Evolutionary conservation across 2,329 filamentous ascomycete genomes (phyloP).

Genomic region (Monilinia aucupariae): DNA sequence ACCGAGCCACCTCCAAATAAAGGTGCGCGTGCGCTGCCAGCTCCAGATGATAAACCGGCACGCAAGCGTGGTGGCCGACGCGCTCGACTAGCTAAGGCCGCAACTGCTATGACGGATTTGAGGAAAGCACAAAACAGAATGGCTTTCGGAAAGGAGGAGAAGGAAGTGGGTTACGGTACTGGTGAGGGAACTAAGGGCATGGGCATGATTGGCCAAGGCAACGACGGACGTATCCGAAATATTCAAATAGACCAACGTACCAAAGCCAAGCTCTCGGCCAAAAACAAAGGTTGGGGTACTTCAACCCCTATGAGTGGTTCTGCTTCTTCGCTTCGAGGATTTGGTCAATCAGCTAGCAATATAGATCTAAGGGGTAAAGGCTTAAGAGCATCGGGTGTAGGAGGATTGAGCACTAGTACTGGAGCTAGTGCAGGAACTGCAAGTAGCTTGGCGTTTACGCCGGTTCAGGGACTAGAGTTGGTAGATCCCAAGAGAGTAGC

Average conservation of each 20-base stretch:
- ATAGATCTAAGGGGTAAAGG: constrained; percentile 66
- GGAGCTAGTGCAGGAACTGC: constrained; percentile 65
- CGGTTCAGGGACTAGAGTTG: constrained; percentile 88
- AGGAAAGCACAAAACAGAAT: constrained; percentile 94
- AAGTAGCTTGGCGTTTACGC: constrained; percentile 86
- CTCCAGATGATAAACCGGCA: constrained; percentile 90
- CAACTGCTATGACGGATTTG: constrained; percentile 92
- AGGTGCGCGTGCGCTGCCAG: constrained; percentile 77
- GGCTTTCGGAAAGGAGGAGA: constrained; percentile 93
- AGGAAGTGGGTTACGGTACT: constrained; percentile 83
- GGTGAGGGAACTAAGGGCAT: constrained; percentile 81
- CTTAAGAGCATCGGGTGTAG: constrained; percentile 78
- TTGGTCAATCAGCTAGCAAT: constrained; percentile 58
- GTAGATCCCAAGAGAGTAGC: constrained; percentile 89
- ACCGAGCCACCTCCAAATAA: constrained; percentile 89
- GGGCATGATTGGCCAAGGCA: constrained; percentile 88
- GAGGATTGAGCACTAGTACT: constrained; percentile 48
- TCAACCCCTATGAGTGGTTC: constrained; percentile 58
- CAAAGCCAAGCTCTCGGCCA: constrained; percentile 85
- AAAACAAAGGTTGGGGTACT: constrained; percentile 91
- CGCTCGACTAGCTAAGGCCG: constrained; percentile 92
- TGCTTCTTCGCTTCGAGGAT: constrained; percentile 76
- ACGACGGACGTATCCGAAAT: constrained; percentile 82
- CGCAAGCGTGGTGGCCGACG: constrained; percentile 86
- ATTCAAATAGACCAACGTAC: constrained; percentile 91